Base-by-base conservation (phyloP, 2,329 filamentous ascomycete species). In the Colletotrichum camelliae region DNA sequence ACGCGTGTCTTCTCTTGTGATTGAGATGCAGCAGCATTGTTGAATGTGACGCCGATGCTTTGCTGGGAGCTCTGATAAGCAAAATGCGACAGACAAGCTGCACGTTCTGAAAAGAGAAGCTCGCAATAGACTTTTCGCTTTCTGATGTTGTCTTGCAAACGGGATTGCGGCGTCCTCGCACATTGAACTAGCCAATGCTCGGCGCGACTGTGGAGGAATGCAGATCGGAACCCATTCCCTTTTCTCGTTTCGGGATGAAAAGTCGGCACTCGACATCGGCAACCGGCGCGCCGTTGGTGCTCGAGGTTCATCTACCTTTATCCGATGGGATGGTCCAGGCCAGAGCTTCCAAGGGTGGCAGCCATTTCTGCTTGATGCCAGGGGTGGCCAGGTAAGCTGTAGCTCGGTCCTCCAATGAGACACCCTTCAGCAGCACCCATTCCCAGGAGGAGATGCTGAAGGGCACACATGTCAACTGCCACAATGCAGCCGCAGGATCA, bases 191-290 rank as follows among this genome's bases (percentile, higher is more conserved):
- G 33, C 39, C 18, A 48, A n/a, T 48, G 39, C 69, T 73, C 70
- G 48, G 70, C 43, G 43, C 15, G 37, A 65, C 24, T 48, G 70
- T 64, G 64, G 57, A 37, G 43, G 31, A 69, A 73, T 60, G 58
- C 57, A 48, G 73, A 69, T 60, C 70, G 33, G 15, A 37, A 57
- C 21, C 35, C 31, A 58, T 58, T 31, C 57, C 39, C 24, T 57
- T 43, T 61, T 12, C 39, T 72, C 70, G 43, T 64, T 52, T 64
- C 70, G 73, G 58, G 33, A 62, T 31, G 35, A 12, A 35, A 67
- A 55, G 5, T 57, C 73, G 70, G 73, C 73, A 75, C 5, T 75
- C 39, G 37, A 58, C 16, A 24, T 68, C 55, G 35, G 64, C 57
- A 75, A 69, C 39, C 16, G 21, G 64, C 12, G 35, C 18, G 12